phyloP scores from a whole-genome alignment of 441 rosid species.

The Gossypium davidsonii region DNA sequence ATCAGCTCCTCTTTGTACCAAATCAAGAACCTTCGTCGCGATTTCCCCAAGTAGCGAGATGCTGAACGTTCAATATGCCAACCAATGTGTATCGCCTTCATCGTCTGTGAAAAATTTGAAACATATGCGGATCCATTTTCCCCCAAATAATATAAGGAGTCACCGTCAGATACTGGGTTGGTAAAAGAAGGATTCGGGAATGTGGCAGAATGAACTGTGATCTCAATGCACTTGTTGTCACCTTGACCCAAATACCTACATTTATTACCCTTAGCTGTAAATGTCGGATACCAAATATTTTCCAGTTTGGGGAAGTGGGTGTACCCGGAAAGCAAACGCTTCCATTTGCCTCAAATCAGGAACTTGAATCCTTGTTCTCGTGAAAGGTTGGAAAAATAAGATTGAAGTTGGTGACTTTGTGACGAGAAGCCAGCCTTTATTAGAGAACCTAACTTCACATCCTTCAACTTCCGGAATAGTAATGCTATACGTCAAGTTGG shows the following conservation, averaged over 20 bases:
- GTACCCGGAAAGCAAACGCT: neutral
- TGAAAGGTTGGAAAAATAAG: neutral
- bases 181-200: neutral
- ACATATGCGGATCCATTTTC: neutral
- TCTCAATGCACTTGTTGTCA: neutral
- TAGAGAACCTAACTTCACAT: neutral
- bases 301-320: neutral
- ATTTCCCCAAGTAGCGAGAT: too few relatives aligned
- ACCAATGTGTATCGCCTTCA: neutral
- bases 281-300: neutral
- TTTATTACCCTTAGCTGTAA: neutral
- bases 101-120: neutral
- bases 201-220: neutral
- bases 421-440: neutral
- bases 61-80: too few relatives aligned
- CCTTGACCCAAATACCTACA: neutral
- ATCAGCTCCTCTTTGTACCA: too few relatives aligned
- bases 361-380: neutral
- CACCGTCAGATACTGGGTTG: neutral
- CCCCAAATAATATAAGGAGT: neutral
- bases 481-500: neutral
- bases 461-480: neutral
- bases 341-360: neutral
- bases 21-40: too few relatives aligned
- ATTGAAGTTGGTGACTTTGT: neutral